Evolutionary conservation across 768 basidiomycete species (phyloP), one percentile per base, ranked within the genome.

Genomic region (Leccinum truebloodii): DNA sequence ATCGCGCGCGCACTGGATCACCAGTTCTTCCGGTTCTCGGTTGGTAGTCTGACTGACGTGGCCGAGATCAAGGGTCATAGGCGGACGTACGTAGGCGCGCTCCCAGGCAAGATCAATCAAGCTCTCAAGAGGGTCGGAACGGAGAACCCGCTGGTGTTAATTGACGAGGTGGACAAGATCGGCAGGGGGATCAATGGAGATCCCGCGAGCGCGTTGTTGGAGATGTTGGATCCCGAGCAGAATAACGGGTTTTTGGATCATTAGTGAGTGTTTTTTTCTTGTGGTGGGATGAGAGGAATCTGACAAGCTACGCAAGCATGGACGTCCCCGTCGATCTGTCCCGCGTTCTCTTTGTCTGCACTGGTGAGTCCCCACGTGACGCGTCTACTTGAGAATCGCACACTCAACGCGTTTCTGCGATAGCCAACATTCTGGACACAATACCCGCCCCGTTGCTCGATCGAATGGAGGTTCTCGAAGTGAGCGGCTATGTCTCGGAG

Each of bases 21-120:
- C 60, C 88, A 94, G 72, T 98, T 98, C 78, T 98, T 95, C 85
- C 83, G 95, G 52, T 97, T 99, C 77, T 94, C 91, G 9, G 96
- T 98, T 4, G 96, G 97, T 63, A 96, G 97, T 14, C 75, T 99
- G 71, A 94, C 94, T 52, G 97, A 99, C 73, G 95, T 98, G 1
- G 97, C 97, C 58, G 97, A 98, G 82, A 98, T 99, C 70, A 98
- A 98, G 77, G 97, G 97, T 1, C 97, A 99, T 71, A 79, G 97
- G 68, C 80, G 97, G 72, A 99, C 96, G n/a, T 98, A 97, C 71
- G 93, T 95, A 55, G 93, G 91, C 55, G 95, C 94, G 0, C 80
- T 97, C 48, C 95, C 95, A 0, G 94, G 95, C 37, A 97, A 96
- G 81, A 94, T 95, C 60, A 93, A 96, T 57, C 94, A 96, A 70